Base-by-base conservation (phyloP, 1,139 yeast species). In the Geotrichum restrictum region DNA sequence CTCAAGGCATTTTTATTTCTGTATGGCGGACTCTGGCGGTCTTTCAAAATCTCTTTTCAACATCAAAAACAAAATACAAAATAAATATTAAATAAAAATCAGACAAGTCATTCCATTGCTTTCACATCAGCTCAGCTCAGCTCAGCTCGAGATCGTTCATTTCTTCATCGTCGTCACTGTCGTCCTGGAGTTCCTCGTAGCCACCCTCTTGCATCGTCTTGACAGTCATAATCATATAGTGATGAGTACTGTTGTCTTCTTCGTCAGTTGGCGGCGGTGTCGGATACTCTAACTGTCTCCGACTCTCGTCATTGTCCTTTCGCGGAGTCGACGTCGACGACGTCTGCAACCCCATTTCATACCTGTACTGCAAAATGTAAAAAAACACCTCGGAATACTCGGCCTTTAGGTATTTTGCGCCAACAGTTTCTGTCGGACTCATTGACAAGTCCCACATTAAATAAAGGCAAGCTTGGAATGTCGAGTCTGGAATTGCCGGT, bases 201-300 rank as follows among this genome's bases (percentile, higher is more conserved):
- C 22, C 42, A 27, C 42, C 42, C 16, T 29, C 42, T 31, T 39
- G 27, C 42, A 39, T 39, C 31, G 31, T 39, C 16, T 21, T 13
- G 6, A 39, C 29, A 6, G 42, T 39, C 42, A 39, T 39, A 29
- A 39, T 39, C 3, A 21, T 39, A 16, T 39, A 39, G 29, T 24
- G 10, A 16, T 14, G 14, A 7, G 11, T 22, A 3, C n/a, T 18
- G 10, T 43, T 27, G 38, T 33, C 38, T 14, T 32, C 39, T 19
- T 33, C 47, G 38, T 43, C 47, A 7, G 47, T 43, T 13, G 47
- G 39, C 10, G 47, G 47, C 27, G 47, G 47, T 7, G 47, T 18
- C 16, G 33, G 36, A 39, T 43, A 43, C 37, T 43, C 47, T 4
- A 43, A 3, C 29, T 19, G 42, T 13, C 3, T 5, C 42, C n/a